Evolutionary conservation across 352 stramenopile species (phyloP), one percentile per base, ranked within the genome.

Genomic region (Globisporangium spiculum): DNA sequence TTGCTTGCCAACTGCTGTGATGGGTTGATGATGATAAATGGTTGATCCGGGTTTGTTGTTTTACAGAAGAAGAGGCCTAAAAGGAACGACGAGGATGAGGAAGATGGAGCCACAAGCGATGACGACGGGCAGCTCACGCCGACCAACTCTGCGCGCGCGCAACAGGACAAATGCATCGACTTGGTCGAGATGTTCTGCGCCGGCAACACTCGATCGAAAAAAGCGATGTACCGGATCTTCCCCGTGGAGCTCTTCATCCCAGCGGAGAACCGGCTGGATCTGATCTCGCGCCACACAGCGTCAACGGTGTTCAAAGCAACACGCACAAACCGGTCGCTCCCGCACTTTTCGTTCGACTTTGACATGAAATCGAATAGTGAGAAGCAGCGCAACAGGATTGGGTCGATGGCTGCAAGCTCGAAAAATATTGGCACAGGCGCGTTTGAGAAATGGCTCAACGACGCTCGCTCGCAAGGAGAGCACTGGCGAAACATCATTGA

Each of bases 101-200:
- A 70, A 14, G 48, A 69, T 20, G 65, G 44, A 52, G 44, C 18
- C 44, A 52, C 18, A 24, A 38, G 27, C n/a, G 63, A 74, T 12
- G 63, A 79, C 14, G 71, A 56, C 10, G 69, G 67, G 2, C 65
- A 81, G 20, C 67, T 78, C 9, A 86, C 78, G 18, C 76, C 79
- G 27, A 87, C 77, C 0, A 81, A 83, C 55, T 81, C 79, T 1
- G 44, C 63, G 2, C 68, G 60, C 3, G 57, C 64, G n/a, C 60
- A 74, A 56, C 59, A 79, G 20, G 77, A 90, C 26, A 84, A 91
- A 34, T 80, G 70, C 36, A 83, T 88, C 22, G 81, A 90, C 52
- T 69, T 96, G 2, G 83, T 96, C 36, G 86, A 94, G 52, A 81
- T 94, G 68, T 96, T 94, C 60, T 94, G 86, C 50, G 84, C 84